Evolutionary conservation across 1,284 basidiomycete genomes (phyloP), one percentile per base, ranked within the genome.

Genomic region (Phellopilus nigrolimitatus): DNA sequence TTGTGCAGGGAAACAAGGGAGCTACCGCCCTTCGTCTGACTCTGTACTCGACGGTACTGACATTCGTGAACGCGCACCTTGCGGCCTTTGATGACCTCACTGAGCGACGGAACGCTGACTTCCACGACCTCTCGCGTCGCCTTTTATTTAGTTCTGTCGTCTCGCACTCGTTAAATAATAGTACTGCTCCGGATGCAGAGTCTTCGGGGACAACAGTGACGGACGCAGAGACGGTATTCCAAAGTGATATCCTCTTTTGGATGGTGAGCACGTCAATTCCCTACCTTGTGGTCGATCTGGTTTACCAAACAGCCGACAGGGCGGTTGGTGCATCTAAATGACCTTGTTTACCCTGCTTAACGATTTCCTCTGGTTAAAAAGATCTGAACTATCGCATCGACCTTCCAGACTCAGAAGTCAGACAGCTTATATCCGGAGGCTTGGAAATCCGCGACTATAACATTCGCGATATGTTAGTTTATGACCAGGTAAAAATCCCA

Each of bases 51-150:
- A 77, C 73, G 0, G 66, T 71, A 0, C 58, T 90, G 27, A 85
- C 85, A 0, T 88, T 89, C 58, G 81, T 89, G 22, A 85, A 86
- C 60, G 71, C 86, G 4, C 87, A 90, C 65, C 71, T 90, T 5
- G 86, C 87, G 0, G 87, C 87, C n/a, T 86, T 81, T 55, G 86
- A 89, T 57, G 85, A 87, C 54, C 82, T 84, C 78, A 70, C 71
- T 24, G 84, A 88, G 10, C 79, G 75, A 54, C 71, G 86, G 15
- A 84, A 89, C 57, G 67, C 72, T 15, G 85, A 88, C 59, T 88
- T 82, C 57, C 76, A 78, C 30, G 84, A 88, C 49, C 66, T 88
- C 10, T 75, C 74, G 4, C 72, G 68, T 59, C 68, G 79, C 46
- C 63, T 88, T 40, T 56, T 55, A 2, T 82, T 82, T 53, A 68